phyloP scores from a whole-genome alignment of 192 early-diverging fungal species.

The Podila epicladia region DNA sequence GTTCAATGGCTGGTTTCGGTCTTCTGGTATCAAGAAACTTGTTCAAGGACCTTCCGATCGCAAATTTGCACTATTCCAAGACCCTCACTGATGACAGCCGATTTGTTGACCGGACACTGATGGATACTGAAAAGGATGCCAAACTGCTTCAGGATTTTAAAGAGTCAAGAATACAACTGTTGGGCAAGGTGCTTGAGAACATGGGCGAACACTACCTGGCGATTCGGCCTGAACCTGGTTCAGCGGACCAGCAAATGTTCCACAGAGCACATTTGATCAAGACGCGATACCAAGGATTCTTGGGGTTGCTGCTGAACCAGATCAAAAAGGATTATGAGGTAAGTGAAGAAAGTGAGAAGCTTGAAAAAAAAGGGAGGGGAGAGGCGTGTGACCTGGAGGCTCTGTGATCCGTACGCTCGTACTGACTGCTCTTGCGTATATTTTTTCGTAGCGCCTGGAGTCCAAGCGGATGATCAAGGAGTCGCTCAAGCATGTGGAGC shows the following conservation, averaged over 20 bases:
- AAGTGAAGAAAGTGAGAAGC: not conserved
- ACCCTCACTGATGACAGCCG: not conserved
- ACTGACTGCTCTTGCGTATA: too few species aligned
- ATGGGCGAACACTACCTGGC: conserved; percentile 32
- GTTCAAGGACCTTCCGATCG: conserved; percentile 22
- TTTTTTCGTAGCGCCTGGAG: conserved; percentile 18
- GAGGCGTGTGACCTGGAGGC: too few species aligned
- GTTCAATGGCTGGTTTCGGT: not conserved
- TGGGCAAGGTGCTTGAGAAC: conserved; percentile 26
- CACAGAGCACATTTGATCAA: not conserved
- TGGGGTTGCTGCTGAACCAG: not conserved
- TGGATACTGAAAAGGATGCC: not conserved
- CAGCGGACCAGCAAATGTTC: not conserved
- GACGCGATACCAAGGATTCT: not conserved
- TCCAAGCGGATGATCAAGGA: conserved; percentile 14
- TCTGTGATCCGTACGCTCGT: too few species aligned
- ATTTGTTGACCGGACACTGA: not conserved
- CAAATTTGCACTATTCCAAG: conserved; percentile 2
- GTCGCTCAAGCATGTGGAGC: conserved; percentile 10
- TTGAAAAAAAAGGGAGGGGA: too few species aligned
- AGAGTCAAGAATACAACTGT: conserved; percentile 11
- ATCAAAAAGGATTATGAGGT: conserved; percentile 12
- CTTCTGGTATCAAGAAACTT: not conserved
- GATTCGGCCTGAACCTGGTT: not conserved
- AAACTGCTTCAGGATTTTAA: conserved; percentile 20